A percentile compares a stretch with the other conserved stretches of the same genome.
phyloP scores from a whole-genome alignment of 257 asterid genomes.

The Forsythia suspensa region DNA sequence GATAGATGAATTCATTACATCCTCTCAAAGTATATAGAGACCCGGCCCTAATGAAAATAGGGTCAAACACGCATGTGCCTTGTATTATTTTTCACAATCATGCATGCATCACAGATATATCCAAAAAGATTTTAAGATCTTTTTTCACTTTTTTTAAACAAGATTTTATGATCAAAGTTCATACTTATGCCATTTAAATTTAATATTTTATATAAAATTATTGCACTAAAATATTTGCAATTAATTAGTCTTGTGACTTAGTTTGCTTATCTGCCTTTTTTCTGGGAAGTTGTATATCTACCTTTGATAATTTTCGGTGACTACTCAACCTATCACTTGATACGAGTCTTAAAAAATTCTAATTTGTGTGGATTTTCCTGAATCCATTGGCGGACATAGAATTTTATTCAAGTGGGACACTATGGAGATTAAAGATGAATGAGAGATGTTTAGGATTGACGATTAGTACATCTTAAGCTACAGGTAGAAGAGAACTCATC shows the following conservation, averaged over 20 bases:
- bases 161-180: conserved; percentile 1
- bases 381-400: too few species aligned
- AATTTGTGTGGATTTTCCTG: too few species aligned
- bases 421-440: too few species aligned
- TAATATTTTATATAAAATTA: conserved; percentile 3
- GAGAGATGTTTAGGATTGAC: too few species aligned
- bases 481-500: too few species aligned
- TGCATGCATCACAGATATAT: conserved; percentile 34
- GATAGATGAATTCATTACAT: conserved; percentile 16
- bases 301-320: background rate
- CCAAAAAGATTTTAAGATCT: conserved; percentile 31
- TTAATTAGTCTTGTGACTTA: conserved; percentile 24
- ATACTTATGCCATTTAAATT: background rate
- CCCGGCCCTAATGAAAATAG: conserved; percentile 40
- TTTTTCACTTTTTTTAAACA: conserved; percentile 24
- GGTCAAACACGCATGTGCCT: conserved; percentile 65
- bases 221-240: background rate
- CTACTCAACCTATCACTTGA: too few species aligned
- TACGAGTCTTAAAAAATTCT: too few species aligned
- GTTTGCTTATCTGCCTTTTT: conserved; percentile 15
- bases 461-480: too few species aligned
- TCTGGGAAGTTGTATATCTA: background rate
- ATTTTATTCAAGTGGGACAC: too few species aligned
- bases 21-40: conserved; percentile 27
- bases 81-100: conserved; percentile 30